Evolutionary conservation across 768 basidiomycete genomes (phyloP).

Genomic region (Thelephora ganbajun): DNA sequence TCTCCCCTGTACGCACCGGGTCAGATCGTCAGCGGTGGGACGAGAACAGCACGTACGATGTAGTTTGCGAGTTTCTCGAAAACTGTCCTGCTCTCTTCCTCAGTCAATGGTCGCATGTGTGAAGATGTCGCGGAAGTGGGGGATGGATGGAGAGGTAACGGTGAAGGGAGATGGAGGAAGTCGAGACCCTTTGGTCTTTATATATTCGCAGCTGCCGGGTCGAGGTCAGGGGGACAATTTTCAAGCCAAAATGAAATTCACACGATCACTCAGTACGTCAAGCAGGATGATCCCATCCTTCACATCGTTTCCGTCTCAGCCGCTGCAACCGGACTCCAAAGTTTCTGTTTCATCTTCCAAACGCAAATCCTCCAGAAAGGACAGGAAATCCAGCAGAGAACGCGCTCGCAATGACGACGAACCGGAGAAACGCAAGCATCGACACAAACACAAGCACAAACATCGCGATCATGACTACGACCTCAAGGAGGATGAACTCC

Average conservation of each 20-base stretch:
- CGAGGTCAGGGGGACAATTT: too few relatives aligned
- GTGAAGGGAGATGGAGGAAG: too few relatives aligned
- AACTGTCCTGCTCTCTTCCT: constrained; percentile 92
- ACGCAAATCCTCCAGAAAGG: too few relatives aligned
- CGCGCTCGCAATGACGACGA: constrained; percentile 8
- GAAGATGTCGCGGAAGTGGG: too few relatives aligned
- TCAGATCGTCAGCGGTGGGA: neutral
- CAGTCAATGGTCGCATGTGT: constrained; percentile 84
- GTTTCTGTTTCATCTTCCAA: too few relatives aligned
- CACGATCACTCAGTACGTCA: too few relatives aligned
- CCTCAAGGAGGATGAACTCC: neutral
- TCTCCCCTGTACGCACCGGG: constrained; percentile 51
- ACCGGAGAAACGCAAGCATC: constrained; percentile 11
- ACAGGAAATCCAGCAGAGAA: constrained; percentile 2
- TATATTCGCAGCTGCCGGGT: too few relatives aligned
- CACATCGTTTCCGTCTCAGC: constrained; percentile 44
- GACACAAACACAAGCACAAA: constrained; percentile 11
- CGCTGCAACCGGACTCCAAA: neutral
- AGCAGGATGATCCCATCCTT: constrained; percentile 39
- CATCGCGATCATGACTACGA: constrained; percentile 7
- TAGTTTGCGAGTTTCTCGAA: constrained; percentile 97
- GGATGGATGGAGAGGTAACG: too few relatives aligned
- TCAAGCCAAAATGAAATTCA: too few relatives aligned
- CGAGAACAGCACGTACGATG: constrained; percentile 42
- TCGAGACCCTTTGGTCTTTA: too few relatives aligned